Evolutionary conservation across 2,329 filamentous ascomycete species (phyloP).

Genomic region (Hypomyces perniciosus): DNA sequence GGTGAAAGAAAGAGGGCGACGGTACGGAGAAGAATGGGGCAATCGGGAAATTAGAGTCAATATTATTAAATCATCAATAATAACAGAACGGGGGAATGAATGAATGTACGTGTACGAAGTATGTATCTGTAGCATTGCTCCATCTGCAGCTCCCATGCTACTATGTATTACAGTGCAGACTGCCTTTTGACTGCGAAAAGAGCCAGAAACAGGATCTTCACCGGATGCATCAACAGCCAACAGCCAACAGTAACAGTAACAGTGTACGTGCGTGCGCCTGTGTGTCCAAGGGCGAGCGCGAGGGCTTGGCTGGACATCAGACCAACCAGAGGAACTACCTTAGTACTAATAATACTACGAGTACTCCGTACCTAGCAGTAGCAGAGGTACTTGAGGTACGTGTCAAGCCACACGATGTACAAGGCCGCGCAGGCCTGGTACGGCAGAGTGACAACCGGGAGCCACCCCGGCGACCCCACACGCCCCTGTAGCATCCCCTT

Average conservation of each 20-base stretch:
- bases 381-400: neutral
- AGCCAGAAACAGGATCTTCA: slow-evolving; percentile 10
- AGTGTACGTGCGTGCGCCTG: slow-evolving; percentile 1
- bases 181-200: too few relatives aligned
- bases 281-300: neutral
- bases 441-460: slow-evolving; percentile 2
- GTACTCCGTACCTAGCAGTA: neutral
- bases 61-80: too few relatives aligned
- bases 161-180: too few relatives aligned
- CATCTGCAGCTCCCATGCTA: too few relatives aligned
- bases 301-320: neutral
- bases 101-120: too few relatives aligned
- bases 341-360: neutral
- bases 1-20: too few relatives aligned
- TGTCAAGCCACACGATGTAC: slow-evolving; percentile 2
- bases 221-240: slow-evolving; percentile 10
- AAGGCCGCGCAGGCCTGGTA: slow-evolving; percentile 2
- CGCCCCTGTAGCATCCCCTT: slow-evolving; percentile 2
- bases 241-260: slow-evolving; percentile 7
- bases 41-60: too few relatives aligned
- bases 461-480: neutral
- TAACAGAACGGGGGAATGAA: too few relatives aligned
- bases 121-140: too few relatives aligned
- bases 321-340: neutral
- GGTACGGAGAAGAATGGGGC: too few relatives aligned